phyloP scores from a whole-genome alignment of 1,284 basidiomycete species.

The Thelephora terrestris region DNA sequence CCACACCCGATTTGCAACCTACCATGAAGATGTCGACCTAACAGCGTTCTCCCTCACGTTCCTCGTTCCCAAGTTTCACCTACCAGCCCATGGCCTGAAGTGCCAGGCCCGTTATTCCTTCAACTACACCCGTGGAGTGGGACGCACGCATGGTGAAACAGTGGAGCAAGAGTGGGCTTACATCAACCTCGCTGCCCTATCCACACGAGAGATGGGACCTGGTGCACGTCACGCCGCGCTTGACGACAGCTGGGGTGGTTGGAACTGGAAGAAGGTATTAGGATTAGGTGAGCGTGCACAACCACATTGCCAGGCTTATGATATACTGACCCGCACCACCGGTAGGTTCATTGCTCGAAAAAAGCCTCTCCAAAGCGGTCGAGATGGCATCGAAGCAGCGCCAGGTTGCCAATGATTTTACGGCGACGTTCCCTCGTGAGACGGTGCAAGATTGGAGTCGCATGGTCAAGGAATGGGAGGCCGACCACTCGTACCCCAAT shows the following conservation, averaged over 20 bases:
- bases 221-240: slow-evolving; percentile 13
- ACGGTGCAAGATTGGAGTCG: slow-evolving; percentile 6
- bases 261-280: slow-evolving; percentile 21
- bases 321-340: neutral
- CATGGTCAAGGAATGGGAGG: slow-evolving; percentile 10
- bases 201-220: slow-evolving; percentile 19
- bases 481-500: slow-evolving; percentile 7
- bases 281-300: slow-evolving; percentile 3
- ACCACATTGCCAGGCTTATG: too few species aligned
- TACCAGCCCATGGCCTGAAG: slow-evolving; percentile 13
- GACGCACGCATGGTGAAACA: too few species aligned
- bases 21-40: too few species aligned
- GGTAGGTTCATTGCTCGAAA: neutral
- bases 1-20: slow-evolving; percentile 5
- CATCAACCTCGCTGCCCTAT: slow-evolving; percentile 12
- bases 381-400: neutral
- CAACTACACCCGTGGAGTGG: too few species aligned
- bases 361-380: neutral
- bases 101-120: slow-evolving; percentile 16
- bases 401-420: slow-evolving; percentile 3
- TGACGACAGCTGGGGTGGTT: too few species aligned
- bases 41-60: slow-evolving; percentile 13
- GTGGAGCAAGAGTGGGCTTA: slow-evolving; percentile 12
- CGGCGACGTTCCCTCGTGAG: slow-evolving; percentile 2
- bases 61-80: slow-evolving; percentile 19